phyloP scores from a whole-genome alignment of 495 filamentous ascomycete species.

The Venustampulla echinocandica region DNA sequence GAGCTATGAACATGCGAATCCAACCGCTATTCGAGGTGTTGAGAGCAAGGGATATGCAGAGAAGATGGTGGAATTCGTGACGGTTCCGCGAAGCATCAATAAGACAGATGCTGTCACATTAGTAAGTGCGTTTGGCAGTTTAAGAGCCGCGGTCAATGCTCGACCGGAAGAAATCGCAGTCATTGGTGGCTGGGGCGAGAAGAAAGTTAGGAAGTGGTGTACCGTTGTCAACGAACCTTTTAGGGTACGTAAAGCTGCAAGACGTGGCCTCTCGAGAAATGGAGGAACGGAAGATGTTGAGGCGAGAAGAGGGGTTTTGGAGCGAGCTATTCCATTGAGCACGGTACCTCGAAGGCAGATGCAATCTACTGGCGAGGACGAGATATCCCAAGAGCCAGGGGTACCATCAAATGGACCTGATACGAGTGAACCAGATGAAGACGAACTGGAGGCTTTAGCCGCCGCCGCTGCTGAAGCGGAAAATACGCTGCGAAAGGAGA shows the following conservation, averaged over 20 bases:
- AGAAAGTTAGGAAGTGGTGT: conserved; percentile 83
- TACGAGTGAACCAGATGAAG: conserved; percentile 30
- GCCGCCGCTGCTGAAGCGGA: conserved; percentile 36
- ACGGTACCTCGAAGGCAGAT: conserved; percentile 29
- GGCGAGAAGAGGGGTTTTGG: conserved; percentile 11
- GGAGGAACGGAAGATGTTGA: conserved; percentile 19
- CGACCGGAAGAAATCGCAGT: conserved; percentile 71
- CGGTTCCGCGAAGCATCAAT: conserved; percentile 80
- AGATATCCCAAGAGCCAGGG: conserved; percentile 5
- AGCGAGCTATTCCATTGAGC: conserved; percentile 32
- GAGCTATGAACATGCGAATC: conserved; percentile 76
- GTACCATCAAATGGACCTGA: neutral
- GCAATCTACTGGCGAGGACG: conserved; percentile 15
- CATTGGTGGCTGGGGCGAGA: conserved; percentile 88
- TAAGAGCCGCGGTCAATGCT: conserved; percentile 81
- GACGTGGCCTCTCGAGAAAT: conserved; percentile 29
- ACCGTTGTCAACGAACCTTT: conserved; percentile 76
- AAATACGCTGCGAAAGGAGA: conserved; percentile 11
- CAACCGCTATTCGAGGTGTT: conserved; percentile 71
- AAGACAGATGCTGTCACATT: conserved; percentile 86
- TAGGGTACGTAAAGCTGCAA: conserved; percentile 59
- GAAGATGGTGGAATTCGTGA: conserved; percentile 87
- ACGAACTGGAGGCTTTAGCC: conserved; percentile 40
- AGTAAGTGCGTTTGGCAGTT: conserved; percentile 78
- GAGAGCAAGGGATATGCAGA: conserved; percentile 78